A percentile compares a stretch with the other conserved stretches of the same genome.
Conservation (phyloP, 805 yeast genomes). For the Zygoascus flipseniorum region DNA sequence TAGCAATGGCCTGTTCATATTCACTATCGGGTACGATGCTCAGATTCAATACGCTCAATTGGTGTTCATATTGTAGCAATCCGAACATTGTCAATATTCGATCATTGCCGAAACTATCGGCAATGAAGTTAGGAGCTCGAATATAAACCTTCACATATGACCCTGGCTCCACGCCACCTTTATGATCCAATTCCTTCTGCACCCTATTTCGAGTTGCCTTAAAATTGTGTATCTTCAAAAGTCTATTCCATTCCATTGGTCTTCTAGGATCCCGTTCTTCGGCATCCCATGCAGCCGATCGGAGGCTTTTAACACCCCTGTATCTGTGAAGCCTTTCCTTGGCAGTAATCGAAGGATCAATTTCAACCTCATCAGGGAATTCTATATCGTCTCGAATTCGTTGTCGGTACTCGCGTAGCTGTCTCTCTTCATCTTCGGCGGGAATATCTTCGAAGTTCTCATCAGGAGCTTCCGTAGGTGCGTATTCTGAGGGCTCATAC, state of each 20-base stretch:
- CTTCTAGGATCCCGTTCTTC: constrained; percentile 70
- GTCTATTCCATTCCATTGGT: constrained; percentile 71
- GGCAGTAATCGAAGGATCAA: constrained; percentile 68
- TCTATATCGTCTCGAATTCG: constrained; percentile 77
- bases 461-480: constrained; percentile 15
- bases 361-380: constrained; percentile 92
- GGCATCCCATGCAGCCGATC: constrained; percentile 77
- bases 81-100: constrained; percentile 62
- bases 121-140: constrained; percentile 38
- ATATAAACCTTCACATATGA: constrained; percentile 51
- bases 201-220: constrained; percentile 66
- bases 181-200: constrained; percentile 45
- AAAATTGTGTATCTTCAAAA: constrained; percentile 67
- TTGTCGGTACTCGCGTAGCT: constrained; percentile 57
- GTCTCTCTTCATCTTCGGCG: constrained; percentile 77
- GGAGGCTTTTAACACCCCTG: constrained; percentile 79
- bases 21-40: constrained; percentile 85
- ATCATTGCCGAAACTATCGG: constrained; percentile 44
- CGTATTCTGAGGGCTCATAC: constrained; percentile 16
- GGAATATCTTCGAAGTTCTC: constrained; percentile 66
- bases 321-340: constrained; percentile 66
- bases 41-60: constrained; percentile 73
- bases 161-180: constrained; percentile 50
- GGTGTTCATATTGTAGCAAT: constrained; percentile 77
- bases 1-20: constrained; percentile 73